Evolutionary conservation across 176 grass and related monocot species (phyloP).

Genomic region (Phyllostachys edulis): DNA sequence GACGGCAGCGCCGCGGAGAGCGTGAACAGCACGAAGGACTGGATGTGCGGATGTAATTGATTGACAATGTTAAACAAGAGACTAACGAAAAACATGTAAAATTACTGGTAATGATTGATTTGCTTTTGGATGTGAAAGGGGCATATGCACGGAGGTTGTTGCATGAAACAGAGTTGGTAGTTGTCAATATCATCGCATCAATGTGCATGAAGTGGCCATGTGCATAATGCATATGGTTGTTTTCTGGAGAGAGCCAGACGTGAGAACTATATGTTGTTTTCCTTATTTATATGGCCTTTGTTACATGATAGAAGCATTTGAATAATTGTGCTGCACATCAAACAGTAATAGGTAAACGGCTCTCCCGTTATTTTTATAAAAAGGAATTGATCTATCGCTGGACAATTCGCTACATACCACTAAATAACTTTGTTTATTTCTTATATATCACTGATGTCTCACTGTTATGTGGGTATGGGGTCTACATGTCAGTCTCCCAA

Average conservation of each 20-base stretch:
- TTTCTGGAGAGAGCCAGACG: background rate
- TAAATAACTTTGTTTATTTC: no score
- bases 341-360: background rate
- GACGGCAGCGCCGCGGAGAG: background rate
- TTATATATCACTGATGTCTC: no score
- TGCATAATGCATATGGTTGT: background rate
- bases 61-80: background rate
- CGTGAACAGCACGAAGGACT: slow-evolving; percentile 1
- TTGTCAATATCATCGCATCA: background rate
- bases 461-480: no score
- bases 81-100: background rate
- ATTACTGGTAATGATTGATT: background rate
- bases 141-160: background rate
- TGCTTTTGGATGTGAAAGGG: background rate
- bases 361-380: no score
- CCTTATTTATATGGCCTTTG: no score
- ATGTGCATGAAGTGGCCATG: no score
- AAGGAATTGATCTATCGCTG: no score
- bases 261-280: background rate
- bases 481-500: no score
- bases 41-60: background rate
- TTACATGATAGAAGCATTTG: background rate
- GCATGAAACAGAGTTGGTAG: background rate
- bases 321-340: background rate
- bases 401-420: no score